Conservation (phyloP, 2,329 filamentous ascomycete species). For the Botrytis pseudocinerea region DNA sequence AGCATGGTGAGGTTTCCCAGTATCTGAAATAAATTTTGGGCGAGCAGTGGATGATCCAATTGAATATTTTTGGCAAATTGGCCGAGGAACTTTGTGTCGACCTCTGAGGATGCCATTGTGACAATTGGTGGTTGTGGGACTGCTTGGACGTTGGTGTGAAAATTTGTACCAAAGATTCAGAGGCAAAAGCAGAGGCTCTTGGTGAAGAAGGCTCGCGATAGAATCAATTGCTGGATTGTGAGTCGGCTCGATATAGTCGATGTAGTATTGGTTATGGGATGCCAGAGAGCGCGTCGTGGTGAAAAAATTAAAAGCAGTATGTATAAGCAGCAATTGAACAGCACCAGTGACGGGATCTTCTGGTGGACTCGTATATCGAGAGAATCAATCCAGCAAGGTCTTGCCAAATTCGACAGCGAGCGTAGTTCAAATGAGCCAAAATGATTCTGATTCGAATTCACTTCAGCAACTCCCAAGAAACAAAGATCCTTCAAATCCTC, state of each 20-base stretch:
- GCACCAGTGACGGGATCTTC: not conserved
- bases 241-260: not conserved
- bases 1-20: slow-evolving; percentile 88
- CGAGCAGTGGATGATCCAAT: slow-evolving; percentile 75
- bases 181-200: not conserved
- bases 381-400: not conserved
- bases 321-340: not conserved
- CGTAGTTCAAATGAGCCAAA: too few relatives aligned
- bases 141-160: not conserved
- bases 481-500: not conserved
- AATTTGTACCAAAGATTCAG: not conserved
- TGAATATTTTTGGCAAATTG: slow-evolving; percentile 80
- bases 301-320: not conserved
- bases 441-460: too few relatives aligned
- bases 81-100: slow-evolving; percentile 96
- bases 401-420: not conserved
- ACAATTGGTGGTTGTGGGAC: not conserved
- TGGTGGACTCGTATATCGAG: not conserved
- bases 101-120: slow-evolving; percentile 89
- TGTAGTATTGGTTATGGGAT: not conserved
- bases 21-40: slow-evolving; percentile 83
- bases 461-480: too few relatives aligned
- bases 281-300: not conserved
- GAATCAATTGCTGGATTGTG: not conserved
- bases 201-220: not conserved